Evolutionary conservation across 2,329 filamentous ascomycete species (phyloP).

Genomic region (Phaeosphaeria sp.): DNA sequence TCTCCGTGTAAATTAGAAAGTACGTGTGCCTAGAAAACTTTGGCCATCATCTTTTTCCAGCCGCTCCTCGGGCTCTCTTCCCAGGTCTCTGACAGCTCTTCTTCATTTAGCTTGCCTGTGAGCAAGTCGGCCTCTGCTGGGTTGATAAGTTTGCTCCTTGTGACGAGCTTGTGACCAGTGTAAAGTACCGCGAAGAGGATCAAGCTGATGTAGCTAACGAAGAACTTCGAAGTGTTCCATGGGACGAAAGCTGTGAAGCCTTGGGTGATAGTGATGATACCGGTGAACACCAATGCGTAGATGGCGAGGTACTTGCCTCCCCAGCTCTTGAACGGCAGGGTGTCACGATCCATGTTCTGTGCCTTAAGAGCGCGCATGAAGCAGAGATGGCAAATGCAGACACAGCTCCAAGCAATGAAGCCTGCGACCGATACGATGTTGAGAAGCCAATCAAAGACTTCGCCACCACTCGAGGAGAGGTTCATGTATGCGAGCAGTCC

Average conservation of each 20-base stretch:
- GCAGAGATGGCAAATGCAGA: slow-evolving; percentile 47
- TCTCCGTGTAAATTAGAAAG: slow-evolving; percentile 1
- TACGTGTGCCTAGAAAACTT: slow-evolving; percentile 24
- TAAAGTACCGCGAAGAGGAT: slow-evolving; percentile 59
- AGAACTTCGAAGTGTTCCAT: slow-evolving; percentile 46
- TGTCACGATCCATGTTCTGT: slow-evolving; percentile 48
- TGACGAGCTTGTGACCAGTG: slow-evolving; percentile 62
- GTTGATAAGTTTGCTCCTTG: slow-evolving; percentile 49
- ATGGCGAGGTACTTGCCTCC: slow-evolving; percentile 44
- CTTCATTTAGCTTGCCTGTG: slow-evolving; percentile 45
- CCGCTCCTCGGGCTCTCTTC: slow-evolving; percentile 40
- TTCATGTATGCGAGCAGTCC: slow-evolving; percentile 75
- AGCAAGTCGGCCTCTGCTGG: slow-evolving; percentile 52
- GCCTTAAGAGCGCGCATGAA: slow-evolving; percentile 48
- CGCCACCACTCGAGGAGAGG: slow-evolving; percentile 66
- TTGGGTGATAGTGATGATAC: slow-evolving; percentile 50
- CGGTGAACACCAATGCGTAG: slow-evolving; percentile 48
- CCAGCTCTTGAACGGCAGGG: slow-evolving; percentile 47
- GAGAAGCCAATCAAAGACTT: slow-evolving; percentile 61
- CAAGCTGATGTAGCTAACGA: slow-evolving; percentile 49
- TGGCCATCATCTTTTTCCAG: slow-evolving; percentile 41
- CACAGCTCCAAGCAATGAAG: slow-evolving; percentile 51
- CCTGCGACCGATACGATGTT: slow-evolving; percentile 50
- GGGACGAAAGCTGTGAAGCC: slow-evolving; percentile 52
- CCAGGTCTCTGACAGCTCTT: slow-evolving; percentile 39